Evolutionary conservation across 768 basidiomycete species (phyloP).

Genomic region (Phaffia australis): DNA sequence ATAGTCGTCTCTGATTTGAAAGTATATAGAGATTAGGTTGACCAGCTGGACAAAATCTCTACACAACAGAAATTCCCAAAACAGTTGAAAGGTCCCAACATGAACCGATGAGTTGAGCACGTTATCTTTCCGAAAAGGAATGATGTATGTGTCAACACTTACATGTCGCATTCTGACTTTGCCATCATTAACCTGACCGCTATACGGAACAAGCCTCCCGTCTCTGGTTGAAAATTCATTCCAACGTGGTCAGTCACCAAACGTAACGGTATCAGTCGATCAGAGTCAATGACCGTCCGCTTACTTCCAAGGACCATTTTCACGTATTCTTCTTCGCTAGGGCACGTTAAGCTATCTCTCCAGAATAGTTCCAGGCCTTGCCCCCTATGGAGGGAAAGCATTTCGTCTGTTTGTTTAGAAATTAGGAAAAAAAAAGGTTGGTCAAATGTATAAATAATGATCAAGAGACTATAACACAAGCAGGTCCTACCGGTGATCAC

Average conservation of each 20-base stretch:
- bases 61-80: constrained; percentile 28
- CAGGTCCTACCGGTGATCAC: constrained; percentile 17
- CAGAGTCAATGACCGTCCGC: constrained; percentile 26
- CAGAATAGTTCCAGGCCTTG: constrained; percentile 91
- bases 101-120: no score
- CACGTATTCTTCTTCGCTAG: constrained; percentile 88
- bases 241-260: not conserved
- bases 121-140: not conserved
- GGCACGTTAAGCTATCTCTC: constrained; percentile 82
- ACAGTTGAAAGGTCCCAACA: constrained; percentile 16
- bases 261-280: no score
- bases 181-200: constrained; percentile 97
- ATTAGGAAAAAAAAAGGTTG: not conserved
- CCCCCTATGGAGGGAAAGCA: constrained; percentile 81
- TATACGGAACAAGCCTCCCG: constrained; percentile 82
- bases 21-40: constrained; percentile 86
- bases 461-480: not conserved
- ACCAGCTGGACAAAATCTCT: constrained; percentile 88
- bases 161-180: constrained; percentile 39
- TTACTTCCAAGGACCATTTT: constrained; percentile 92
- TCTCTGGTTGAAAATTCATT: constrained; percentile 49
- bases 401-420: constrained; percentile 44
- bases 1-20: constrained; percentile 94
- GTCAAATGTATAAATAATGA: not conserved
- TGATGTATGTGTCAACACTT: constrained; percentile 20